These are phyloP conservation scores for Chlamydomonas incerta DNA, from an alignment of 139 green algal species.

Conservation along the genomic window DNA sequence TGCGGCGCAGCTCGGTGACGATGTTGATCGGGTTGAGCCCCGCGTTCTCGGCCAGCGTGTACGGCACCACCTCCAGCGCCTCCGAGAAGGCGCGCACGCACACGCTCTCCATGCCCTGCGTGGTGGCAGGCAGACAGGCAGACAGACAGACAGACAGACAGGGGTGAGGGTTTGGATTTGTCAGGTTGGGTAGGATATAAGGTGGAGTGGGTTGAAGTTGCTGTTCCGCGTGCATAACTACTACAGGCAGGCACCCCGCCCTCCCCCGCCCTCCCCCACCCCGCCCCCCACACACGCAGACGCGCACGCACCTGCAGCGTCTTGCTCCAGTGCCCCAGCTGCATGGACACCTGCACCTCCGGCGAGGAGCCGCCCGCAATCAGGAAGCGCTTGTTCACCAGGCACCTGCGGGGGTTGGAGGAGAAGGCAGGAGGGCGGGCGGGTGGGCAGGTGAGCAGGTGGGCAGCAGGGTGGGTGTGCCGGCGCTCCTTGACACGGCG, in stretches of 20 bases:
- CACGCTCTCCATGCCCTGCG: slow-evolving; percentile 95
- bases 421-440: slow-evolving; percentile 9
- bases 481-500: no score
- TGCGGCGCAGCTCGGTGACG: slow-evolving; percentile 96
- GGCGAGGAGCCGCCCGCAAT: slow-evolving; percentile 92
- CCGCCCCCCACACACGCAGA: not conserved
- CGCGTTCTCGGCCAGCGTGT: slow-evolving; percentile 99
- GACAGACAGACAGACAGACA: no score
- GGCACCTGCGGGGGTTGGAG: slow-evolving; percentile 61
- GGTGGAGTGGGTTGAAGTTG: no score
- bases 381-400: slow-evolving; percentile 96
- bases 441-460: slow-evolving; percentile 58
- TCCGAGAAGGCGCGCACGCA: slow-evolving; percentile 95
- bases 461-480: no score
- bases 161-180: no score
- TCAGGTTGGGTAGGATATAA: no score
- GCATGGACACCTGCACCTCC: slow-evolving; percentile 92
- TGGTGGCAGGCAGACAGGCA: no score
- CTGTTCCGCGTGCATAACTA: no score
- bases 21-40: slow-evolving; percentile 97
- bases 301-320: slow-evolving; percentile 72
- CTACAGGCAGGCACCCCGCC: no score
- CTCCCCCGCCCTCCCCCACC: not conserved
- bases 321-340: slow-evolving; percentile 90
- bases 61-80: slow-evolving; percentile 98